Evolutionary conservation across 495 filamentous ascomycete genomes (phyloP), one percentile per base, ranked within the genome.

Genomic region (Aspergillus biplanus): DNA sequence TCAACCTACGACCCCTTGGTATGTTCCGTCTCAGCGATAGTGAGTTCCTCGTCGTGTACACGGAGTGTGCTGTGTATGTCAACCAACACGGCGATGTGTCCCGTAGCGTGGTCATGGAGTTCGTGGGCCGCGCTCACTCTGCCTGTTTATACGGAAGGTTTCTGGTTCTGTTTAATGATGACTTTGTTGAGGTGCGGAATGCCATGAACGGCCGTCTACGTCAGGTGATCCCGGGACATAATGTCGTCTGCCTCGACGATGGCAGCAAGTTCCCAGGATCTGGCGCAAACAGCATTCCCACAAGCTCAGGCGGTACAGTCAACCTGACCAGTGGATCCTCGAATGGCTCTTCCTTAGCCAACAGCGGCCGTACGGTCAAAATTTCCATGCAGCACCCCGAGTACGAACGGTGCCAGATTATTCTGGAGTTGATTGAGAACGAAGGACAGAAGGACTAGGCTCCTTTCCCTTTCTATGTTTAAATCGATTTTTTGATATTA

Each of bases 71-170:
- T 21, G 92, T 98, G 1, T 99, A 98, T 65, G 92, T 97, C 73
- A 96, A 98, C 78, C 97, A 98, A 75, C 93, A 97, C 73, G 96
- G 95, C 63, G 95, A 98, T 60, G 91, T 99, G 16, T 92, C 87
- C 39, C 88, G 95, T 50, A 89, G 87, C 39, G 92, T 98, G 59
- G 91, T 99, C 61, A 96, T 98, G 92, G 92, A 97, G 68, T 98
- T 97, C 75, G 93, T 97, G 5, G 96, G 96, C 59, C 92, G 89
- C 67, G 91, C 92, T 27, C 88, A 90, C 71, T 88, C 88, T 57
- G 95, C 94, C 8, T 93, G 91, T 60, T 85, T 98, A 72, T 92
- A 93, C 62, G 91, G 90, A 15, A 80, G 76, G 55, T 84, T 82
- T 67, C 84, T 92, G 32, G 91, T 94, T 49, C 83, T 96, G 6